phyloP scores from a whole-genome alignment of 192 early-diverging fungal species.

The Ramicandelaber brevisporus region DNA sequence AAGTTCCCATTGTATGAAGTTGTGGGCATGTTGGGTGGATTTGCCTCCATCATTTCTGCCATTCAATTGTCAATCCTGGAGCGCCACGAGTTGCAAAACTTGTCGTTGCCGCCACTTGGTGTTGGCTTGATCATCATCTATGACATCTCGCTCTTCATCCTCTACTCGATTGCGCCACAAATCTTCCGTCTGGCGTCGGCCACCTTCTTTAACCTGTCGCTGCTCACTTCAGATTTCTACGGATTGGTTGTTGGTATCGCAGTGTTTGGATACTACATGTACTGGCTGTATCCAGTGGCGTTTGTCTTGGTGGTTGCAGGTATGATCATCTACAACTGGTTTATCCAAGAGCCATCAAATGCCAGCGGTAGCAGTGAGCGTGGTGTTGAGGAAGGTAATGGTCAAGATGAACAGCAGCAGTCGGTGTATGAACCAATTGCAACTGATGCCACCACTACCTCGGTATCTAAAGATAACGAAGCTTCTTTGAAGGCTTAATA shows the following conservation, averaged over 20 bases:
- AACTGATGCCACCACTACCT: too few relatives aligned
- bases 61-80: slow-evolving; percentile 47
- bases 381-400: too few relatives aligned
- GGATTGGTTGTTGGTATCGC: too few relatives aligned
- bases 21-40: slow-evolving; percentile 43
- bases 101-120: slow-evolving; percentile 20
- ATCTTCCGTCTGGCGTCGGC: slow-evolving; percentile 44
- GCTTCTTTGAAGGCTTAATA: too few relatives aligned
- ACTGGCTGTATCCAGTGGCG: slow-evolving; percentile 39
- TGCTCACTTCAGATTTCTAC: slow-evolving; percentile 60
- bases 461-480: too few relatives aligned
- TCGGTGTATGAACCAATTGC: too few relatives aligned
- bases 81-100: slow-evolving; percentile 18
- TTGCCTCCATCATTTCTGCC: slow-evolving; percentile 42
- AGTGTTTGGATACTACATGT: slow-evolving; percentile 47
- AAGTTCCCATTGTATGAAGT: slow-evolving; percentile 48
- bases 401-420: too few relatives aligned
- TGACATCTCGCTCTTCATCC: slow-evolving; percentile 35
- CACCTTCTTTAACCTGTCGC: slow-evolving; percentile 47
- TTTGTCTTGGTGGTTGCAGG: slow-evolving; percentile 37
- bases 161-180: slow-evolving; percentile 44
- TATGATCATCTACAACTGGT: slow-evolving; percentile 35
- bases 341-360: slow-evolving; percentile 23
- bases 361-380: too few relatives aligned
- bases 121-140: slow-evolving; percentile 35